Percentiles rank a stretch among this genome's conserved stretches.
Conservation (phyloP, 306 rosid genomes). For the Lathyrus oleraceus region DNA sequence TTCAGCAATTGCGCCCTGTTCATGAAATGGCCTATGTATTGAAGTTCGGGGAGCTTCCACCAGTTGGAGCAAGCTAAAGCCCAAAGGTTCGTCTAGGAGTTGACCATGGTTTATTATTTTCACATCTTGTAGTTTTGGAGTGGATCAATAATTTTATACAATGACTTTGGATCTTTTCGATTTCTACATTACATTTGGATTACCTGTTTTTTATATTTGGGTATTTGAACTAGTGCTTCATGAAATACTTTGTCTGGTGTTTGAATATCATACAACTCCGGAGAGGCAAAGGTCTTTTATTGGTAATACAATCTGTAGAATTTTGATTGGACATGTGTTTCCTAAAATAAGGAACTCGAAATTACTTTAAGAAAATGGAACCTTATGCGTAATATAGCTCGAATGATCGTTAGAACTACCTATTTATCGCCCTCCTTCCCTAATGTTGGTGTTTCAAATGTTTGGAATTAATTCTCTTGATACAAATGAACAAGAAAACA, state of each 20-base stretch:
- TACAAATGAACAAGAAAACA: not conserved
- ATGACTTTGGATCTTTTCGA: not conserved
- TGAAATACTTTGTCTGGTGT: not conserved
- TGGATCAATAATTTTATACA: not conserved
- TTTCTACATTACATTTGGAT: not conserved
- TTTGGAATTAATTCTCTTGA: not conserved
- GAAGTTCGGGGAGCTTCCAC: conserved; percentile 71
- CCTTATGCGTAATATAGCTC: not conserved
- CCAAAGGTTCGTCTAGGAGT: conserved; percentile 20
- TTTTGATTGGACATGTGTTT: not conserved
- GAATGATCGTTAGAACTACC: not conserved
- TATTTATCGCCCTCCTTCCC: not conserved
- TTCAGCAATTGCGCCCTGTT: conserved; percentile 62
- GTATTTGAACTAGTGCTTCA: not conserved
- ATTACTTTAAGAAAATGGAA: not conserved
- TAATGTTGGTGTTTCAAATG: not conserved
- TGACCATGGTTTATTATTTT: conserved; percentile 14
- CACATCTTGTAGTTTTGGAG: conserved; percentile 9
- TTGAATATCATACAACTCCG: not conserved
- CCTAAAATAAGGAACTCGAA: not conserved
- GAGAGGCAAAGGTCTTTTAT: not conserved
- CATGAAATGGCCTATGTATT: conserved; percentile 59
- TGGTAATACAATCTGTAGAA: not conserved
- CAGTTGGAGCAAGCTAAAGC: conserved; percentile 39
- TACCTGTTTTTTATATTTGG: not conserved